Evolutionary conservation across 192 early-diverging fungal species (phyloP).

Genomic region (Chytriomyces sp.): DNA sequence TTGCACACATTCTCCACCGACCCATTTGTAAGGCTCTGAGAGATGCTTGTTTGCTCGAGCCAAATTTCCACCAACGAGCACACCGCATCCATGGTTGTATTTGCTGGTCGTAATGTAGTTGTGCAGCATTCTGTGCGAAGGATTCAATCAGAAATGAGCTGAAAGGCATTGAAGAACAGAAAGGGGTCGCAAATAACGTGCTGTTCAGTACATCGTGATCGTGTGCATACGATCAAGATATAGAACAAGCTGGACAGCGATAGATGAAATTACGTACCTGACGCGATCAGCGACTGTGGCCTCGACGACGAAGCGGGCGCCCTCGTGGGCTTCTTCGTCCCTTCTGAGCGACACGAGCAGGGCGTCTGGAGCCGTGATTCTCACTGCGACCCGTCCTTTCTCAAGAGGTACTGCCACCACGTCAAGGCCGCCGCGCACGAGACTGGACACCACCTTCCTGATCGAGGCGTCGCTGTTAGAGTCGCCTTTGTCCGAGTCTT

Average conservation of each 20-base stretch:
- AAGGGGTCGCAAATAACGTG: too few relatives aligned
- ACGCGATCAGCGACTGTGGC: not conserved
- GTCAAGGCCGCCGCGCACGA: not conserved
- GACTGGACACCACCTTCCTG: not conserved
- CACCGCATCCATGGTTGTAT: conserved; percentile 1
- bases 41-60: not conserved
- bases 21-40: not conserved
- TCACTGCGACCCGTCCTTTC: not conserved
- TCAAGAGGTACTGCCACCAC: not conserved
- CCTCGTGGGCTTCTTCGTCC: not conserved
- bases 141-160: too few relatives aligned
- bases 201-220: too few relatives aligned
- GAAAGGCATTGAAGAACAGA: too few relatives aligned
- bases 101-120: not conserved
- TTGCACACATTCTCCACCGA: not conserved
- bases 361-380: not conserved
- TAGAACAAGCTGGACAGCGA: too few relatives aligned
- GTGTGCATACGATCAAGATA: too few relatives aligned
- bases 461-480: too few relatives aligned
- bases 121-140: too few relatives aligned
- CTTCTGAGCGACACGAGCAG: not conserved
- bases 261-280: too few relatives aligned
- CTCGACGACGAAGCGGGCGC: not conserved
- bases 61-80: not conserved
- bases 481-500: too few relatives aligned